Evolutionary conservation across 2,329 filamentous ascomycete genomes (phyloP).

Genomic region (Emericellopsis cladophorae): DNA sequence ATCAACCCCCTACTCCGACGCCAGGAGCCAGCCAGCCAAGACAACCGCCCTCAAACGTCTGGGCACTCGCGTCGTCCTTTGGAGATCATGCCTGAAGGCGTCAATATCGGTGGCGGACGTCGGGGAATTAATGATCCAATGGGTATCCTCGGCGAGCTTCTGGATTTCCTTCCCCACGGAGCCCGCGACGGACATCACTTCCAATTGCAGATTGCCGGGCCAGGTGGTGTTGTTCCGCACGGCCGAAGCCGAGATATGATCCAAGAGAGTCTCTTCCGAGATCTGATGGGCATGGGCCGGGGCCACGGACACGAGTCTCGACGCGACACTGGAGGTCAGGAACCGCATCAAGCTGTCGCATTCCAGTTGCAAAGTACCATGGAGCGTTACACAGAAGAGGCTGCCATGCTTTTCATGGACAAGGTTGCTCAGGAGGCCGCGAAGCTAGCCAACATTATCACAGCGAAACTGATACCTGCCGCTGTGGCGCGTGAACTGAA

Average conservation of each 20-base stretch:
- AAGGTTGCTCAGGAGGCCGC: constrained; percentile 51
- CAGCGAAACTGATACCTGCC: constrained; percentile 65
- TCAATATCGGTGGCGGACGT: constrained; percentile 25
- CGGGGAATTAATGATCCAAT: constrained; percentile 35
- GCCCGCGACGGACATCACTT: constrained; percentile 34
- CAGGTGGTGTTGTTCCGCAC: constrained; percentile 16
- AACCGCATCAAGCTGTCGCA: constrained; percentile 61
- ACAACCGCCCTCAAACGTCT: too few relatives aligned
- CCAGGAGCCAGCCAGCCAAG: constrained; percentile 27
- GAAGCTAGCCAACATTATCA: constrained; percentile 54
- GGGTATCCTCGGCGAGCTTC: constrained; percentile 40
- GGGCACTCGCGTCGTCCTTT: too few relatives aligned
- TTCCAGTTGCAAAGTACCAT: constrained; percentile 63
- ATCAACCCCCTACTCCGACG: constrained; percentile 78
- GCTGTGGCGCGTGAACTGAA: constrained; percentile 74
- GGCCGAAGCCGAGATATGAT: not conserved
- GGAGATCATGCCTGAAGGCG: constrained; percentile 26
- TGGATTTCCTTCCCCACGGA: constrained; percentile 38
- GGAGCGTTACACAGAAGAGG: constrained; percentile 79
- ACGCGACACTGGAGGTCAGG: constrained; percentile 33
- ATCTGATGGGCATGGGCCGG: too few relatives aligned
- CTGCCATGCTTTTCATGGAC: constrained; percentile 69
- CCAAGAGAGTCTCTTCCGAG: too few relatives aligned
- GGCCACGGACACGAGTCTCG: constrained; percentile 15
- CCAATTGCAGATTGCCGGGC: constrained; percentile 45